phyloP scores from a whole-genome alignment of 2,329 filamentous ascomycete species.

The Fusarium algeriense region DNA sequence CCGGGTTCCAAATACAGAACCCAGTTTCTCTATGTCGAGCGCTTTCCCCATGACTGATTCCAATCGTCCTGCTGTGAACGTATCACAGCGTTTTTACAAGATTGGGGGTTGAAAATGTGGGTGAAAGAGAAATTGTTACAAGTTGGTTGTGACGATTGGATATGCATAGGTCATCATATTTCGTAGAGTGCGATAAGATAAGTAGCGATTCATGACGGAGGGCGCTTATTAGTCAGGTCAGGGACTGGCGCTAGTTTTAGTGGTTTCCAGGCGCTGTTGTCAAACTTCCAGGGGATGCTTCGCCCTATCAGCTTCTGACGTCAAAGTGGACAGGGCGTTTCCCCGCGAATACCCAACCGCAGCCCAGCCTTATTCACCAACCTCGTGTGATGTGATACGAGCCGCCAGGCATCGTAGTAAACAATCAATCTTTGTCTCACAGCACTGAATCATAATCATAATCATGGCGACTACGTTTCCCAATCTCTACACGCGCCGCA shows the following conservation, averaged over 20 bases:
- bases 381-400: slow-evolving; percentile 15
- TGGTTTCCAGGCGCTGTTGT: slow-evolving; percentile 29
- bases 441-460: not conserved
- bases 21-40: slow-evolving; percentile 64
- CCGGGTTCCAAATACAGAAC: slow-evolving; percentile 65
- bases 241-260: slow-evolving; percentile 19
- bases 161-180: slow-evolving; percentile 44
- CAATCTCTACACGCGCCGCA: slow-evolving; percentile 87
- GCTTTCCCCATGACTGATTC: slow-evolving; percentile 55
- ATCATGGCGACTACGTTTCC: slow-evolving; percentile 66
- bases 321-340: slow-evolving; percentile 20
- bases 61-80: slow-evolving; percentile 16
- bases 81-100: slow-evolving; percentile 34
- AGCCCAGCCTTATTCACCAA: slow-evolving; percentile 17
- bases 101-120: slow-evolving; percentile 20
- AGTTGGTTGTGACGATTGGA: slow-evolving; percentile 32
- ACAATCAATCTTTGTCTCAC: slow-evolving; percentile 2
- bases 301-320: slow-evolving; percentile 35
- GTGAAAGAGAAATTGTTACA: slow-evolving; percentile 21
- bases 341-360: slow-evolving; percentile 26
- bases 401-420: not conserved
- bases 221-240: slow-evolving; percentile 46
- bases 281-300: slow-evolving; percentile 14
- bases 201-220: slow-evolving; percentile 30
- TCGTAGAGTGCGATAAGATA: slow-evolving; percentile 45